Evolutionary conservation across 2,329 filamentous ascomycete genomes (phyloP).

Genomic region (Aspergillus caelatus): DNA sequence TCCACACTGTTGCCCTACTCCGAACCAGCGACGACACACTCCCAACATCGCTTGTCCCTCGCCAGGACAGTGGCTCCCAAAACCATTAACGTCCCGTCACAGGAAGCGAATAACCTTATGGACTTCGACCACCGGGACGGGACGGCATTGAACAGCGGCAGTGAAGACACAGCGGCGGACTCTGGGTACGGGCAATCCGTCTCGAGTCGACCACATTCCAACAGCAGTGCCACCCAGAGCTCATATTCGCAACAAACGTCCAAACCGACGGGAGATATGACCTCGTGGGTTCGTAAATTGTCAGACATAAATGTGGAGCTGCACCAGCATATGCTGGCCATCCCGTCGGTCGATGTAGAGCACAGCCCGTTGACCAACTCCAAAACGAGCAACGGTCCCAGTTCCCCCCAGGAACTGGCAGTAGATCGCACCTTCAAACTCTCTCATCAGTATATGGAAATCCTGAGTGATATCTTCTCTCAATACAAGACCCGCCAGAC

Average conservation of each 20-base stretch:
- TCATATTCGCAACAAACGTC: not conserved
- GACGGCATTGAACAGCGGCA: not conserved
- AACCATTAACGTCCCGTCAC: not conserved
- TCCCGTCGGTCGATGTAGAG: slow-evolving; percentile 2
- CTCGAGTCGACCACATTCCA: too few relatives aligned
- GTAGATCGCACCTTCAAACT: slow-evolving; percentile 8
- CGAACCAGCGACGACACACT: not conserved
- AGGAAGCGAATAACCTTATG: not conserved
- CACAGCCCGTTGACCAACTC: not conserved
- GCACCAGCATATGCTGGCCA: not conserved
- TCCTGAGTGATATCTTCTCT: slow-evolving; percentile 2
- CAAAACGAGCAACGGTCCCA: not conserved
- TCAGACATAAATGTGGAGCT: slow-evolving; percentile 10
- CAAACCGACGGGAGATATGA: not conserved
- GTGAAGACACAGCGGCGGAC: too few relatives aligned
- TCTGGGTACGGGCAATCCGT: not conserved
- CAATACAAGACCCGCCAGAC: not conserved
- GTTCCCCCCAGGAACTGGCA: slow-evolving; percentile 2
- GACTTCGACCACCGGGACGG: not conserved
- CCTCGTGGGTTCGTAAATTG: slow-evolving; percentile 7
- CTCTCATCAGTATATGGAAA: slow-evolving; percentile 7
- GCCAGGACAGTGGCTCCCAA: not conserved
- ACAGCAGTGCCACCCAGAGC: not conserved
- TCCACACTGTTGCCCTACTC: not conserved
- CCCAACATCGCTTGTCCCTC: not conserved